A percentile compares a stretch with the other conserved stretches of the same genome.
Evolutionary conservation across 2,329 filamentous ascomycete species (phyloP).

Genomic region (Passalora sequoiae): DNA sequence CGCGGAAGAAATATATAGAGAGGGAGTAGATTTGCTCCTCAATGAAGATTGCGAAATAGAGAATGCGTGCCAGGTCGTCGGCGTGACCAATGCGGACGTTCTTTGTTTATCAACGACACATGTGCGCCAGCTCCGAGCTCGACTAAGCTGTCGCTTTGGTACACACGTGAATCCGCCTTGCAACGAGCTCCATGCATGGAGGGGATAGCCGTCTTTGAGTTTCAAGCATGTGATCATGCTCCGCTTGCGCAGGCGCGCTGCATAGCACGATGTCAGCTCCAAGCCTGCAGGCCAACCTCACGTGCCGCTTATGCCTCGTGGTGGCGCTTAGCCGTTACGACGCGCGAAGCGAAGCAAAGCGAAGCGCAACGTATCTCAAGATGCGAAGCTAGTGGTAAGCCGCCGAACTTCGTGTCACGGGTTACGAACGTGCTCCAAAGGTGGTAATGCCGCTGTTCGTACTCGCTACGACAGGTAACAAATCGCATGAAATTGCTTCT

Average conservation of each 20-base stretch:
- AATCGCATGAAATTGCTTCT: too few relatives aligned
- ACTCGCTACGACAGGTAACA: too few relatives aligned
- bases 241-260: neutral
- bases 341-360: too few relatives aligned
- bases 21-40: neutral
- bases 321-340: neutral
- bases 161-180: conserved; percentile 17
- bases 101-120: conserved; percentile 11
- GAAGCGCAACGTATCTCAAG: too few relatives aligned
- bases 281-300: neutral
- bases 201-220: conserved; percentile 4
- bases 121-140: conserved; percentile 6
- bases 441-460: too few relatives aligned
- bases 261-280: conserved; percentile 6
- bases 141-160: conserved; percentile 13
- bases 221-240: conserved; percentile 7
- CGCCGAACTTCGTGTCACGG: too few relatives aligned
- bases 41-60: conserved; percentile 1
- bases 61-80: conserved; percentile 1
- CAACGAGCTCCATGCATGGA: conserved; percentile 8
- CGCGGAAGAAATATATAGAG: conserved; percentile 1
- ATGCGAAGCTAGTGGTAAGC: neutral
- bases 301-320: neutral
- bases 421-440: too few relatives aligned
- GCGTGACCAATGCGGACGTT: conserved; percentile 7